Evolutionary conservation across 495 filamentous ascomycete genomes (phyloP), one percentile per base, ranked within the genome.

Genomic region (Aspergillus nidulans): DNA sequence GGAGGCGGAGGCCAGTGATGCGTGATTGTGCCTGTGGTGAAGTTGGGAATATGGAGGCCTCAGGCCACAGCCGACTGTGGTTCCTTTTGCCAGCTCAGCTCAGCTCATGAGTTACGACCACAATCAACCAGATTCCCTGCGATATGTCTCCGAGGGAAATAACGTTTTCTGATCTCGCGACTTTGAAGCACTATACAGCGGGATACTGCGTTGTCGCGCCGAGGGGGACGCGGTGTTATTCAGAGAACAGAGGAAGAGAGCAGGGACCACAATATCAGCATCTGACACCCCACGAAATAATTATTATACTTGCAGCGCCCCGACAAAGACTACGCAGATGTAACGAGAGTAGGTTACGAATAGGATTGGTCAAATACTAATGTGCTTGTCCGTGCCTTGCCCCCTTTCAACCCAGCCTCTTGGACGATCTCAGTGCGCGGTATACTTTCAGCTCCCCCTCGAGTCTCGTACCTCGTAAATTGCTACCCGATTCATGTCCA

Each of bases 1-100:
- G 57, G 52, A 55, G 52, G 52, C 43, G 52, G 57, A 59, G 57
- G 46, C n/a, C 18, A 10, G 39, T 7, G 51, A 36, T 52, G 52
- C 43, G 30, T 34, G 30, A 34, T 34, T 38, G 52, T n/a, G n/a
- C n/a, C n/a, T n/a, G n/a, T n/a, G n/a, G n/a, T 38, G 32, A 42
- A 45, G 24, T 15, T 45, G 42, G 39, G 21, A 39, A n/a, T 36
- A 30, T 36, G 57, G 34, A 24, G 38, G 52, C 49, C 56, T 58
- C 50, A 58, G 51, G 49, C 57, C 49, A 32, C 47, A 20, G 24
- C 24, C 24, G 42, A 23, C 42, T 24, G 39, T 39, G 9, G 30
- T 39, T 39, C 19, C 47, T 49, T 38, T 44, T 38, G 39, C 56
- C 56, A 40, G 52, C 42, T 52, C 10, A 46, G n/a, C n/a, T n/a